Conservation (phyloP, 2,329 filamentous ascomycete species). For the Hortaea sp. region DNA sequence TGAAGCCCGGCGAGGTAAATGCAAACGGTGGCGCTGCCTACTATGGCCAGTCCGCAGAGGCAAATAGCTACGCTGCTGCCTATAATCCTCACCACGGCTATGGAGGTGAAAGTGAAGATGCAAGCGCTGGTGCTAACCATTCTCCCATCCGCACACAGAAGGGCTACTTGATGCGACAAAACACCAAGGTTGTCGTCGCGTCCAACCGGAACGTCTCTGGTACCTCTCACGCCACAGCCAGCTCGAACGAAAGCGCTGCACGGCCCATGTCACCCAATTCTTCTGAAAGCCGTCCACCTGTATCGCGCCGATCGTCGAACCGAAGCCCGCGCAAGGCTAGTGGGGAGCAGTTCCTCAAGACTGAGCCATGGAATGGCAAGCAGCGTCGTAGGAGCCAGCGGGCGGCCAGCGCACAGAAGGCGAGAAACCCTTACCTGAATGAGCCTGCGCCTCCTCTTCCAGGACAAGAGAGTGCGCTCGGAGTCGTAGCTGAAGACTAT, state of each 20-base stretch:
- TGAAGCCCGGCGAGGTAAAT: neutral
- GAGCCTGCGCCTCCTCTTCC: slow-evolving; percentile 74
- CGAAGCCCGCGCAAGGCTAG: slow-evolving; percentile 69
- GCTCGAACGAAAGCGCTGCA: slow-evolving; percentile 23
- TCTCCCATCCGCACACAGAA: slow-evolving; percentile 59
- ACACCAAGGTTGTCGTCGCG: slow-evolving; percentile 94
- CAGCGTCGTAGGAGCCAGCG: slow-evolving; percentile 56
- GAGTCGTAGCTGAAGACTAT: slow-evolving; percentile 61
- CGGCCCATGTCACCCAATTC: slow-evolving; percentile 44
- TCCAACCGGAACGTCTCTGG: slow-evolving; percentile 51
- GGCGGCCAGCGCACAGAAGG: slow-evolving; percentile 38
- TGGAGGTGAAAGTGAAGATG: neutral
- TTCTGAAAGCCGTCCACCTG: slow-evolving; percentile 24
- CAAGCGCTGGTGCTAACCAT: slow-evolving; percentile 31
- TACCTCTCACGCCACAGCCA: slow-evolving; percentile 17
- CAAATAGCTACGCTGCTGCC: neutral
- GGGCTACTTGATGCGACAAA: slow-evolving; percentile 96
- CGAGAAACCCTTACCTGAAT: slow-evolving; percentile 23
- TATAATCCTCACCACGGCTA: slow-evolving; percentile 13
- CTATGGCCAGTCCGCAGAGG: neutral
- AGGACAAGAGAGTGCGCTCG: slow-evolving; percentile 65
- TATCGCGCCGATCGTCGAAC: slow-evolving; percentile 45
- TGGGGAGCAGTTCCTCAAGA: slow-evolving; percentile 80
- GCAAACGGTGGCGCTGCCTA: neutral
- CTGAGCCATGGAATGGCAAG: slow-evolving; percentile 92